Evolutionary conservation across 257 asterid genomes (phyloP).

Genomic region (Plectranthus barbatus): DNA sequence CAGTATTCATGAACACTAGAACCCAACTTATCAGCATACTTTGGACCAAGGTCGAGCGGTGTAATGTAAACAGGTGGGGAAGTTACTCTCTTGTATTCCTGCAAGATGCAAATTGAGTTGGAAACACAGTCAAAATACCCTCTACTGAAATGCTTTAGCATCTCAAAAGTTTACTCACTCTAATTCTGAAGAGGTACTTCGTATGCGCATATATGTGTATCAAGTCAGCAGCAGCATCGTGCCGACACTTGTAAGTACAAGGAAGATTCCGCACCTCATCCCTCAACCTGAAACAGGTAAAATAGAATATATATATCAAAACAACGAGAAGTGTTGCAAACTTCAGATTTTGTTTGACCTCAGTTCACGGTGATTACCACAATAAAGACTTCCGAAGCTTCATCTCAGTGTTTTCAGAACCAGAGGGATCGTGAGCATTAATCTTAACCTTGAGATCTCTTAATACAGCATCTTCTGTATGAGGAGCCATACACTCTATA

Average conservation of each 20-base stretch:
- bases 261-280: slow-evolving; percentile 95
- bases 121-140: not conserved
- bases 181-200: slow-evolving; percentile 58
- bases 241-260: slow-evolving; percentile 80
- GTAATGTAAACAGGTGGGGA: slow-evolving; percentile 90
- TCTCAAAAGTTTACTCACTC: slow-evolving; percentile 40
- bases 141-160: slow-evolving; percentile 2
- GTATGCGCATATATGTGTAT: slow-evolving; percentile 90
- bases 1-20: slow-evolving; percentile 74
- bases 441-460: slow-evolving; percentile 71
- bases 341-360: not conserved
- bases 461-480: slow-evolving; percentile 58
- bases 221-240: slow-evolving; percentile 99
- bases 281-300: slow-evolving; percentile 63
- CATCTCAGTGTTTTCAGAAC: slow-evolving; percentile 47
- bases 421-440: slow-evolving; percentile 76
- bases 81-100: slow-evolving; percentile 80
- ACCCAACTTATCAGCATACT: slow-evolving; percentile 78
- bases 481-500: slow-evolving; percentile 73
- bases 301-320: slow-evolving; percentile 8
- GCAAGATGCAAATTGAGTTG: slow-evolving; percentile 18
- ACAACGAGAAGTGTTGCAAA: not conserved
- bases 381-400: slow-evolving; percentile 72
- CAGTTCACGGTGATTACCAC: slow-evolving; percentile 48
- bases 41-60: slow-evolving; percentile 93